Evolutionary conservation across 2,329 filamentous ascomycete genomes (phyloP), one percentile per base, ranked within the genome.

Genomic region (Diaporthe sp.): DNA sequence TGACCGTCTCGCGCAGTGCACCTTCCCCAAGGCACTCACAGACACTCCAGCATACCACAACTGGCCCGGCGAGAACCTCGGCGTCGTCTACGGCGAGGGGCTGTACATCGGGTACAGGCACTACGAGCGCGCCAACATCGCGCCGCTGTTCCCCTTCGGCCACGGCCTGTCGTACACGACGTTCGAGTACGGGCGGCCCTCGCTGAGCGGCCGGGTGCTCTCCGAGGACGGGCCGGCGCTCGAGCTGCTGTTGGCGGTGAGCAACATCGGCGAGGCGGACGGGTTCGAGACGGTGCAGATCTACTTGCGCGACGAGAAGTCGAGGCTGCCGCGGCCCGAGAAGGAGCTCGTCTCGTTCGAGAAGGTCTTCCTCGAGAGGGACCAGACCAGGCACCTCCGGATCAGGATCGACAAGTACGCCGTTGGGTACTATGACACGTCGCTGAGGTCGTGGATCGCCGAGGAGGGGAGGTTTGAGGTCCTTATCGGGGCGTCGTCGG

Each of bases 111-210:
- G 94, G 3, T 95, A 95, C 83, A 86, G 91, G 25, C 92, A 94
- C 83, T 95, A 94, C 82, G 93, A 95, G 79, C 89, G 89, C 28
- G 84, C 87, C 17, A 86, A 86, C 37, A 88, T 92, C 68, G 84
- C 87, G 7, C 91, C 92, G 0, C 86, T 93, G 0, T 95, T 94
- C 83, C 88, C 92, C 39, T 95, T 95, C 78, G 94, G 94, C 15
- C 92, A 94, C 81, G 93, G 94, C 1, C 87, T 95, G 10, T 93
- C 92, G 0, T 95, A 95, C 82, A 94, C 93, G 0, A 89, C 85
- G 0, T 95, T 95, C 81, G 87, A 88, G 62, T 93, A 94, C 80
- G 90, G 91, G 19, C 84, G 87, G 1, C 88, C 91, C 0, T 87
- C 87, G 4, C 86, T 92, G 72, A 87, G 84, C 79, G 79, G 82